Evolutionary conservation across 2,329 filamentous ascomycete species (phyloP).

Genomic region (Daldinia sp.): DNA sequence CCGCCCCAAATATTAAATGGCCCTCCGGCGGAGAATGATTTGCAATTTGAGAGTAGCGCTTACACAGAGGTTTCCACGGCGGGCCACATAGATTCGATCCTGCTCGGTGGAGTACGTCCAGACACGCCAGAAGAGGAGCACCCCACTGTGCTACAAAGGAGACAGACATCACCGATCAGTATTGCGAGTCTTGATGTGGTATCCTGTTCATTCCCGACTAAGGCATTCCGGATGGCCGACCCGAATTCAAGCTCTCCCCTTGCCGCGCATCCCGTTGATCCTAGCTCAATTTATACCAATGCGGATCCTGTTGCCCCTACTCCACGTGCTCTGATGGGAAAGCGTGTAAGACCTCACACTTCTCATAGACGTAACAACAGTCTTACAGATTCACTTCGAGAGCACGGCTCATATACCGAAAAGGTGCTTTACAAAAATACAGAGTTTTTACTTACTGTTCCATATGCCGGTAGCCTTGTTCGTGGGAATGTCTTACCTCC

Average conservation of each 20-base stretch:
- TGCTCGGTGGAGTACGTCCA: constrained; percentile 54
- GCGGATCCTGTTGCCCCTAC: constrained; percentile 64
- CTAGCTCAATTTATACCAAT: constrained; percentile 57
- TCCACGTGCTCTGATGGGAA: constrained; percentile 65
- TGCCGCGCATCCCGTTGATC: constrained; percentile 64
- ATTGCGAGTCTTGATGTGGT: constrained; percentile 67
- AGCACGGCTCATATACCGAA: constrained; percentile 62
- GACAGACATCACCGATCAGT: constrained; percentile 62
- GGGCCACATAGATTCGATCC: constrained; percentile 58
- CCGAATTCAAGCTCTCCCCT: constrained; percentile 53
- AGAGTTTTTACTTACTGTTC: constrained; percentile 67
- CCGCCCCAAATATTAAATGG: constrained; percentile 56
- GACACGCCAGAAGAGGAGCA: constrained; percentile 55
- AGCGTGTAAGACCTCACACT: constrained; percentile 63
- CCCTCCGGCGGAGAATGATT: constrained; percentile 43
- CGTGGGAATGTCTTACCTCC: constrained; percentile 86
- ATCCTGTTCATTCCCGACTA: constrained; percentile 70
- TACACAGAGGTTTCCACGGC: constrained; percentile 57
- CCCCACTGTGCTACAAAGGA: constrained; percentile 45
- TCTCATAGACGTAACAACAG: constrained; percentile 87
- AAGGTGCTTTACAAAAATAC: constrained; percentile 61
- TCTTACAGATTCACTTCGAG: constrained; percentile 83
- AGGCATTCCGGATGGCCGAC: constrained; percentile 54
- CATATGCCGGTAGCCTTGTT: constrained; percentile 84
- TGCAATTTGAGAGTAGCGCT: constrained; percentile 51